These are phyloP conservation scores for Novymonas esmeraldas DNA, from an alignment of 208 protist species.

Conservation along the genomic window DNA sequence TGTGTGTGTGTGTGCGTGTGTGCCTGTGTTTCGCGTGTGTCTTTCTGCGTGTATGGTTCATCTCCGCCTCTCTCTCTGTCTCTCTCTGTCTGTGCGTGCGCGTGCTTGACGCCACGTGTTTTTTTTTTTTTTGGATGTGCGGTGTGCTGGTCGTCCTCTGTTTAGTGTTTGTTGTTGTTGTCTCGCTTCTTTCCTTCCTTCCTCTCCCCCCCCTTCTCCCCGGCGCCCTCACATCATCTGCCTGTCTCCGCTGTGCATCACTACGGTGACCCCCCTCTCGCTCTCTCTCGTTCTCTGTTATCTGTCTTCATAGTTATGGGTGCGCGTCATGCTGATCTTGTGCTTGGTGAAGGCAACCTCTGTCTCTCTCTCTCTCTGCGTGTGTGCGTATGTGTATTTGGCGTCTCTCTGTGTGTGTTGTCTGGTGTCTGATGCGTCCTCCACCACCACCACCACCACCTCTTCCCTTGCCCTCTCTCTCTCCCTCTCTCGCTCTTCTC, in stretches of 20 bases:
- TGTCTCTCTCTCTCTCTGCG: neutral
- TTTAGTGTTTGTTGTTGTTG: neutral
- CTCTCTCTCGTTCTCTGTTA: neutral
- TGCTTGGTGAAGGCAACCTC: neutral
- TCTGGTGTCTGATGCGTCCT: no score
- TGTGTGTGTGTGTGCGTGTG: no score
- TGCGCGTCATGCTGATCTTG: neutral
- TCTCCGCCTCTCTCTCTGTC: neutral
- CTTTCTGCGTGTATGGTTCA: neutral
- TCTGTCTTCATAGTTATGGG: neutral
- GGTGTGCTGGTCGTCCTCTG: neutral
- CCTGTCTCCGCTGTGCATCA: neutral
- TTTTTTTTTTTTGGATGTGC: neutral
- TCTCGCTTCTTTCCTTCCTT: neutral
- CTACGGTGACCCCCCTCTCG: neutral
- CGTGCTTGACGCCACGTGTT: neutral
- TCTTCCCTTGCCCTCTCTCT: neutral
- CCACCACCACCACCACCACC: neutral
- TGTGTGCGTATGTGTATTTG: neutral
- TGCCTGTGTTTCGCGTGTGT: neutral
- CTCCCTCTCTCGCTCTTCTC: no score
- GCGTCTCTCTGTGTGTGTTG: neutral
- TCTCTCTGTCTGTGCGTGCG: neutral
- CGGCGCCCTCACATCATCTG: no score
- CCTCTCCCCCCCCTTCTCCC: neutral